Base-by-base conservation (phyloP, 345 rosid genomes). In the Citrus sinensis region DNA sequence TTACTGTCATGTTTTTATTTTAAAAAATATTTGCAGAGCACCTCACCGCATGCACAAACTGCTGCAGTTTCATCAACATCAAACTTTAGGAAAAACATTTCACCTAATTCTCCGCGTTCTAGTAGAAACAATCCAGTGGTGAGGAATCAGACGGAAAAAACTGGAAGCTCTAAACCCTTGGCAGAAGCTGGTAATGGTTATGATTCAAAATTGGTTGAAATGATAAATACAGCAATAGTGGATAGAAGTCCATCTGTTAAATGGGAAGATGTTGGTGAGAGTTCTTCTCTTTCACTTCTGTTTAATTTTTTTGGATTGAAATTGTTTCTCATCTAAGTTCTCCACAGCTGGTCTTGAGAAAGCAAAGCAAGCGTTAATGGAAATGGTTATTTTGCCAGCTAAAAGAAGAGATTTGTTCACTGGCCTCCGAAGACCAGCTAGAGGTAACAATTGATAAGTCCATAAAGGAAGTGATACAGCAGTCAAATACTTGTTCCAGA, bases 231-330 rank as follows among this genome's bases (percentile, higher is more conserved):
- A 64, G 87, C 93, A 10, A 91, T 95, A 62, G 97, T 95, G 73
- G 99, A 95, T 86, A 92, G 92, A 90, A 95, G 98, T 78, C 99
- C 98, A 72, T 88, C 98, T 24, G 90, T 95, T 77, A 90, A 91
- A 70, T 95, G 99, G 99, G 98, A 93, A 65, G 99, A 95, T 91
- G 98, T 95, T 40, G 98, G 99, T 95, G 82, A 88, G 95, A 65
- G 67, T 30, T 8, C 8, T 54, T 56, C 42, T 51, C 9, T 68
- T 76, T 16, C 6, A 6, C 7, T 22, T 67, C 30, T 22, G 46
- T 2, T 30, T 76, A 22, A 19, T 71, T 58, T 49, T 29, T 19
- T 66, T 39, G 66, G 63, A 60, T 78, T 54, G 51, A 30, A 81
- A 32, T 63, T 19, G 5, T 56, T 85, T 82, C 46, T 71, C 66